Evolutionary conservation across 2,329 filamentous ascomycete species (phyloP).

Genomic region (Fusarium duplospermum): DNA sequence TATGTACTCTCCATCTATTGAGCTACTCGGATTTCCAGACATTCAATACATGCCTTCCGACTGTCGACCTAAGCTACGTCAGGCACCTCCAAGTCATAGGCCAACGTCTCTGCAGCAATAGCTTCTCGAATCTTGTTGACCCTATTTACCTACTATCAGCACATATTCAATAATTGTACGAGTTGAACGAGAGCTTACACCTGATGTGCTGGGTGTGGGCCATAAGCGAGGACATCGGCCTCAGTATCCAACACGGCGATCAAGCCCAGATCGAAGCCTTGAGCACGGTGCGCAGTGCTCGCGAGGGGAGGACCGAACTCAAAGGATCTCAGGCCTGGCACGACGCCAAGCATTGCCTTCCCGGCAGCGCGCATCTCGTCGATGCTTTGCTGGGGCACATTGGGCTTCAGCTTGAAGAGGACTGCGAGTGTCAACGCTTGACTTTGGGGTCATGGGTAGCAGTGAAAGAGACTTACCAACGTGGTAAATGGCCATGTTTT

Average conservation of each 20-base stretch:
- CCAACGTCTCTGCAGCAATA: neutral
- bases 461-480: neutral
- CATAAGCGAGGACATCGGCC: neutral
- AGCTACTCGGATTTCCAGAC: neutral
- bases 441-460: neutral
- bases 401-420: constrained; percentile 1
- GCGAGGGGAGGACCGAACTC: neutral
- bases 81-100: neutral
- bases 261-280: constrained; percentile 1
- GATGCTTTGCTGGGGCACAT: constrained; percentile 1
- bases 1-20: neutral
- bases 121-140: neutral
- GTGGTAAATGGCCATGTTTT: neutral
- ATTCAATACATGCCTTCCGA: neutral
- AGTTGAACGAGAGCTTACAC: neutral
- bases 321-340: neutral
- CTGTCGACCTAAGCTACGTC: neutral
- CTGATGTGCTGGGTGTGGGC: neutral
- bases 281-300: constrained; percentile 2
- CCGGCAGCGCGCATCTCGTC: constrained; percentile 1
- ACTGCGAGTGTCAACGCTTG: neutral
- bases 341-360: neutral
- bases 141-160: neutral
- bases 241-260: neutral
- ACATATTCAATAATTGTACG: neutral